Conservation (phyloP, 73 alveolate species). For the Uronychia binucleata region DNA sequence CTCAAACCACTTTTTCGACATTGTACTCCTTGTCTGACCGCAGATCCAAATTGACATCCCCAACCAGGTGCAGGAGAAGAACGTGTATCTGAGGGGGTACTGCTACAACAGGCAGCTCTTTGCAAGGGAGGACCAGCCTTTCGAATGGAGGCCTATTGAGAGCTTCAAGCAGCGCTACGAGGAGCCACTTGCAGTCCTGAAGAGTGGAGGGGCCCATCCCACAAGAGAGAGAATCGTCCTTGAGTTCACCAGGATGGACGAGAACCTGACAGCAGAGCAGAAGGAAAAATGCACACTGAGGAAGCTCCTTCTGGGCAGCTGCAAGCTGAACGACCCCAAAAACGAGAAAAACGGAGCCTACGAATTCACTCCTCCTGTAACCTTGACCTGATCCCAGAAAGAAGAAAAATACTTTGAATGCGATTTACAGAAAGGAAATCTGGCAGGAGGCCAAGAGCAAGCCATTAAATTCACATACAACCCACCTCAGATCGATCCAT, state of each 20-base stretch:
- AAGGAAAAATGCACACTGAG: conserved; percentile 73
- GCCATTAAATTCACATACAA: conserved; percentile 89
- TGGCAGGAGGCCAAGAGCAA: conserved; percentile 88
- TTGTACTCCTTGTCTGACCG: conserved; percentile 45
- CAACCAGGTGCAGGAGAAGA: conserved; percentile 88
- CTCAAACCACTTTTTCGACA: conserved; percentile 87
- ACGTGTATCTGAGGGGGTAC: conserved; percentile 86
- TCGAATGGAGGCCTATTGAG: conserved; percentile 70
- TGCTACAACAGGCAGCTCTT: conserved; percentile 91
- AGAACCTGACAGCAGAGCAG: conserved; percentile 50
- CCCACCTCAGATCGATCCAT: conserved; percentile 93
- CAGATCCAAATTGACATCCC: conserved; percentile 81
- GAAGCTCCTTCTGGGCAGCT: conserved; percentile 87
- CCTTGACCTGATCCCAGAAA: conserved; percentile 35
- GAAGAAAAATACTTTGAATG: conserved; percentile 94
- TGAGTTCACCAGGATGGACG: conserved; percentile 70
- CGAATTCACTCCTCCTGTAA: conserved; percentile 88
- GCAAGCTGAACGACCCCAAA: conserved; percentile 91
- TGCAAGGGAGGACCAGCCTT: conserved; percentile 87
- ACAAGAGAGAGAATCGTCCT: conserved; percentile 66
- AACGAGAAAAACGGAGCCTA: conserved; percentile 91
- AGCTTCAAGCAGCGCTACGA: conserved; percentile 67
- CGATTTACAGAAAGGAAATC: conserved; percentile 90
- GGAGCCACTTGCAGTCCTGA: conserved; percentile 64
- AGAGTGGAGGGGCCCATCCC: conserved; percentile 49